Conservation (phyloP, 75 land plant species). For the Isoetes taiwanensis region DNA sequence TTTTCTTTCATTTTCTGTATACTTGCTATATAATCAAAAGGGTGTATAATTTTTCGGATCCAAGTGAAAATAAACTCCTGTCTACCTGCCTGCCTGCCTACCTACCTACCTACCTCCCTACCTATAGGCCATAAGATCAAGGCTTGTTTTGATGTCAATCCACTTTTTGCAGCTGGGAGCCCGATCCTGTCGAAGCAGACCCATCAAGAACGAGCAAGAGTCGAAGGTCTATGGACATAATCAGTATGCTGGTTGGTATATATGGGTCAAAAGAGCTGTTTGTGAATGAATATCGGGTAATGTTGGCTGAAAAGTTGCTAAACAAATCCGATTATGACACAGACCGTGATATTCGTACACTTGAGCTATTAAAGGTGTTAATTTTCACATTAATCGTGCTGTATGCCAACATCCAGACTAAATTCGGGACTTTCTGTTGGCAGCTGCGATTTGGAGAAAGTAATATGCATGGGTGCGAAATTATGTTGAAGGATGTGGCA, state of each 20-base stretch:
- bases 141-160: too few species aligned
- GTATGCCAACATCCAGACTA: background rate
- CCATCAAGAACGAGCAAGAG: conserved; percentile 62
- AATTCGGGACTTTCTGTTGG: conserved; percentile 2
- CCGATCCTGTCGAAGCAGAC: conserved; percentile 95
- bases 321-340: conserved; percentile 96
- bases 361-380: conserved; percentile 78
- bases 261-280: conserved; percentile 96
- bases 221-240: conserved; percentile 80
- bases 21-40: background rate
- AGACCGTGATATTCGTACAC: conserved; percentile 79
- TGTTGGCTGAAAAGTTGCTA: conserved; percentile 92
- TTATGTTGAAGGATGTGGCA: conserved; percentile 95
- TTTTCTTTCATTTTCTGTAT: too few species aligned
- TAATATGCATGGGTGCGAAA: conserved; percentile 95
- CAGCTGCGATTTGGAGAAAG: conserved; percentile 97
- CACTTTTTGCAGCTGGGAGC: conserved; percentile 94
- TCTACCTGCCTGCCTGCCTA: too few species aligned
- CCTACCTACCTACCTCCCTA: too few species aligned
- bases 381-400: background rate
- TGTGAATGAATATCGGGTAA: conserved; percentile 85
- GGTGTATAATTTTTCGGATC: background rate
- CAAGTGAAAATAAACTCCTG: too few species aligned
- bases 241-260: conserved; percentile 80
- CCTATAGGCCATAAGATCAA: too few species aligned